These are phyloP conservation scores for Phylloporus gajari DNA, from an alignment of 1,284 basidiomycete species.

Conservation along the genomic window DNA sequence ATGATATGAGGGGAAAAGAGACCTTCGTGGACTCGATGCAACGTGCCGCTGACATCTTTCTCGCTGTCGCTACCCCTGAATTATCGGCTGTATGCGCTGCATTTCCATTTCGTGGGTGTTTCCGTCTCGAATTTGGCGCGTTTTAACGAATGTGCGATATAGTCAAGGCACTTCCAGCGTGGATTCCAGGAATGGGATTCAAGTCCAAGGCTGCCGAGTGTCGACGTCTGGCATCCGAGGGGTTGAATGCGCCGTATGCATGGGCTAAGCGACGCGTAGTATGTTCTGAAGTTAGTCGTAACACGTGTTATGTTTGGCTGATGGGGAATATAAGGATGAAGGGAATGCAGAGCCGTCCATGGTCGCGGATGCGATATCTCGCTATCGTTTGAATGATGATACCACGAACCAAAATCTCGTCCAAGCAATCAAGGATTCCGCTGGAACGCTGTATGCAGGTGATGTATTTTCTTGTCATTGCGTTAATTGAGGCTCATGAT, in stretches of 20 bases:
- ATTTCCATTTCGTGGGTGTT: constrained; percentile 26
- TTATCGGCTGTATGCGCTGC: constrained; percentile 7
- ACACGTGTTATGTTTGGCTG: background rate
- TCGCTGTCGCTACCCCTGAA: constrained; percentile 9
- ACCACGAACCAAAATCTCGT: constrained; percentile 17
- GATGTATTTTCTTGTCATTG: background rate
- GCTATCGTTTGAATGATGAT: constrained; percentile 19
- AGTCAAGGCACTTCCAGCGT: constrained; percentile 22
- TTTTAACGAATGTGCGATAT: background rate
- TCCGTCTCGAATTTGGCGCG: background rate
- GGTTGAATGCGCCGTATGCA: constrained; percentile 22
- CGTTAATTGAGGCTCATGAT: background rate
- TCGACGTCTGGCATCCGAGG: constrained; percentile 16
- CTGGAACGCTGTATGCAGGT: constrained; percentile 31
- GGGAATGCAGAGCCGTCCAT: constrained; percentile 24
- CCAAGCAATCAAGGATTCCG: constrained; percentile 23
- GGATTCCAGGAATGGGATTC: constrained; percentile 29
- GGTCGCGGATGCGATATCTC: constrained; percentile 31
- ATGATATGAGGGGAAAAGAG: constrained; percentile 17
- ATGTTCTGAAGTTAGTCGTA: background rate
- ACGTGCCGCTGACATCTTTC: constrained; percentile 16
- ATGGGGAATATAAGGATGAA: constrained; percentile 19
- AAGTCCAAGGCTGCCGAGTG: constrained; percentile 23
- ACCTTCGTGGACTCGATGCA: constrained; percentile 23
- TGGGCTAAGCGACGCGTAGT: constrained; percentile 28